A percentile compares a stretch with the other conserved stretches of the same genome.
phyloP scores from a whole-genome alignment of 345 rosid species.

The Salix udensis region DNA sequence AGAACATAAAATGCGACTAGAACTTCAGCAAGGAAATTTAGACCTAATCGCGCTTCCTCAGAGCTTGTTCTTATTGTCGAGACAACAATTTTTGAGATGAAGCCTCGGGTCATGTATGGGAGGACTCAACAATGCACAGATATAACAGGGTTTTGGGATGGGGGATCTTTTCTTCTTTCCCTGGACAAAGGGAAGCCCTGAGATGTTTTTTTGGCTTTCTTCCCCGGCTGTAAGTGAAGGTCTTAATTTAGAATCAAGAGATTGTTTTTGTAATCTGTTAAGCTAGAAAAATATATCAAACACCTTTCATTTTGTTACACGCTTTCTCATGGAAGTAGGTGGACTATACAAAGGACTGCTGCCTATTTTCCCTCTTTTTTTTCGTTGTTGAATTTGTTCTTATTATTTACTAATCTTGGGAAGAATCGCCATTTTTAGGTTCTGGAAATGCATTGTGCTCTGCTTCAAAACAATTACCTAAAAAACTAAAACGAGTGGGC shows the following conservation, averaged over 20 bases:
- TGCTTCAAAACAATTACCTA: conserved; percentile 3
- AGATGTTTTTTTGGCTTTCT: conserved; percentile 27
- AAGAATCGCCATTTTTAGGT: conserved; percentile 15
- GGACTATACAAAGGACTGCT: background rate
- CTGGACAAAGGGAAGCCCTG: conserved; percentile 32
- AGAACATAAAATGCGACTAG: conserved; percentile 95
- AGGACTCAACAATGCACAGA: conserved; percentile 16
- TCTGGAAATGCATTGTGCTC: conserved; percentile 17
- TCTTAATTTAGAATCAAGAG: conserved; percentile 47
- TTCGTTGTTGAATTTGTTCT: conserved; percentile 1
- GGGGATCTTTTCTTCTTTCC: conserved; percentile 30
- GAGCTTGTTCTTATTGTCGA: conserved; percentile 22
- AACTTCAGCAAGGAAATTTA: background rate
- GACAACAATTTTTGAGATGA: conserved; percentile 29
- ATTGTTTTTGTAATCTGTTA: conserved; percentile 40
- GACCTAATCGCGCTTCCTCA: conserved; percentile 25
- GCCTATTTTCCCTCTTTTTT: background rate
- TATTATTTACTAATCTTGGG: conserved; percentile 14
- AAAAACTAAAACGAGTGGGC: too few species aligned
- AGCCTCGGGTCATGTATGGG: conserved; percentile 23
- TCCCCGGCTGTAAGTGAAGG: conserved; percentile 46
- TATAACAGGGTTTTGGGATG: conserved; percentile 23
- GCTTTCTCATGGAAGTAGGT: conserved; percentile 6
- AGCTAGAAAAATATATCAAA: conserved; percentile 32
- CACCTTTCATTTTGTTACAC: conserved; percentile 7